phyloP scores from a whole-genome alignment of 2,329 filamentous ascomycete species.

The Lachnellula cervina region DNA sequence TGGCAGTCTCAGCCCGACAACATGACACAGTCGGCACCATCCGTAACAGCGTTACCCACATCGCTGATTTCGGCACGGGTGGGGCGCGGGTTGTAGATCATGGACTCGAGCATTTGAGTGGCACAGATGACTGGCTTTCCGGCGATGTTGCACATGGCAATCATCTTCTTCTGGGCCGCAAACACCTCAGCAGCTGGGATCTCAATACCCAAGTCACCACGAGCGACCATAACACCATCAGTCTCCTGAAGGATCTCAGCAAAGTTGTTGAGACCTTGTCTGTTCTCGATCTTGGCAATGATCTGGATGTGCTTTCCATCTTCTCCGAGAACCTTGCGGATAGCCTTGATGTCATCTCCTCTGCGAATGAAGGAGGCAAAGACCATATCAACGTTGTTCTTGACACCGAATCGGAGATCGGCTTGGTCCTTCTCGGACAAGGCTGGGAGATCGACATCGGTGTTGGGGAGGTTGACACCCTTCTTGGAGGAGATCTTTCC shows the following conservation, averaged over 20 bases:
- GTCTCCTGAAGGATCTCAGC: constrained; percentile 93
- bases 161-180: constrained; percentile 99
- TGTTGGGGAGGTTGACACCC: constrained; percentile 98
- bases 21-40: constrained; percentile 99
- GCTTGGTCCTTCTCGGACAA: constrained; percentile 97
- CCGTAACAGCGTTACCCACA: constrained; percentile 95
- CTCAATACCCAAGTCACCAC: constrained; percentile 97
- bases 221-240: constrained; percentile 99
- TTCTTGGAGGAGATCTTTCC: constrained; percentile 98
- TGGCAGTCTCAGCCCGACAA: constrained; percentile 96
- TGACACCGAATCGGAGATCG: constrained; percentile 91
- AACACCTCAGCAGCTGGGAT: constrained; percentile 98
- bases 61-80: constrained; percentile 98
- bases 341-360: constrained; percentile 86
- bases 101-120: constrained; percentile 99
- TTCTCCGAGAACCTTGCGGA: constrained; percentile 84
- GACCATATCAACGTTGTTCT: constrained; percentile 98
- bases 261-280: constrained; percentile 99
- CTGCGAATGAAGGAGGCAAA: constrained; percentile 98
- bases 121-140: constrained; percentile 99
- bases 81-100: constrained; percentile 99
- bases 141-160: constrained; percentile 99
- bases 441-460: constrained; percentile 94
- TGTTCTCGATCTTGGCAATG: constrained; percentile 99
- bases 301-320: constrained; percentile 97